Percentiles rank a stretch among this genome's conserved stretches.
These are phyloP conservation scores for Starmerella bombicola DNA, from an alignment of 805 yeast genomes.

Conservation along the genomic window DNA sequence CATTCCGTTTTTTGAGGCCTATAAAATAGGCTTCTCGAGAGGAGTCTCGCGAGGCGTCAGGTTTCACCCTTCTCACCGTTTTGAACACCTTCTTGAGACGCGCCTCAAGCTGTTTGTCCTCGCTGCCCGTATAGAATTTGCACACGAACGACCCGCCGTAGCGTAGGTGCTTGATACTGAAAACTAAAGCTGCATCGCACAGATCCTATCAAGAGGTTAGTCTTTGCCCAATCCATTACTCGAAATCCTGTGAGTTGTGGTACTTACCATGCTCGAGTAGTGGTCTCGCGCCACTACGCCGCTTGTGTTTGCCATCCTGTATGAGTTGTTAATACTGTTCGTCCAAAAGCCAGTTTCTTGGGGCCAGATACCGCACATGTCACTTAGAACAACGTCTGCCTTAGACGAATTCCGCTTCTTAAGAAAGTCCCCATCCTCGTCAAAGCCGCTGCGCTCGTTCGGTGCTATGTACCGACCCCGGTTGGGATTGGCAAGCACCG, in stretches of 20 bases:
- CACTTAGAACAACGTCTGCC: slow-evolving; percentile 61
- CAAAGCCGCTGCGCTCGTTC: not conserved
- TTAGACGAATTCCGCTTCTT: not conserved
- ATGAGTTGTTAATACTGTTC: slow-evolving; percentile 64
- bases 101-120: slow-evolving; percentile 51
- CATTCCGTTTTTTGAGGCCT: slow-evolving; percentile 37
- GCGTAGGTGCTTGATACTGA: slow-evolving; percentile 57
- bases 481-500: slow-evolving; percentile 21
- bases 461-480: slow-evolving; percentile 22
- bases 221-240: no score
- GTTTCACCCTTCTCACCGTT: slow-evolving; percentile 60
- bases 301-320: slow-evolving; percentile 89
- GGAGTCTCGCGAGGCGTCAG: slow-evolving; percentile 64
- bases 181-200: slow-evolving; percentile 78
- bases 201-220: slow-evolving; percentile 39
- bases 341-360: slow-evolving; percentile 41
- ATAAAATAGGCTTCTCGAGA: slow-evolving; percentile 77
- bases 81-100: slow-evolving; percentile 48
- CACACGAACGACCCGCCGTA: slow-evolving; percentile 66
- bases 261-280: slow-evolving; percentile 54
- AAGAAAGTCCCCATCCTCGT: not conserved
- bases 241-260: no score
- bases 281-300: slow-evolving; percentile 78
- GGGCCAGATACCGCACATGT: slow-evolving; percentile 59
- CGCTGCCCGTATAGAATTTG: slow-evolving; percentile 75